These are phyloP conservation scores for Sideroxylon spinosum DNA, from an alignment of 179 eudicot species.

Conservation along the genomic window DNA sequence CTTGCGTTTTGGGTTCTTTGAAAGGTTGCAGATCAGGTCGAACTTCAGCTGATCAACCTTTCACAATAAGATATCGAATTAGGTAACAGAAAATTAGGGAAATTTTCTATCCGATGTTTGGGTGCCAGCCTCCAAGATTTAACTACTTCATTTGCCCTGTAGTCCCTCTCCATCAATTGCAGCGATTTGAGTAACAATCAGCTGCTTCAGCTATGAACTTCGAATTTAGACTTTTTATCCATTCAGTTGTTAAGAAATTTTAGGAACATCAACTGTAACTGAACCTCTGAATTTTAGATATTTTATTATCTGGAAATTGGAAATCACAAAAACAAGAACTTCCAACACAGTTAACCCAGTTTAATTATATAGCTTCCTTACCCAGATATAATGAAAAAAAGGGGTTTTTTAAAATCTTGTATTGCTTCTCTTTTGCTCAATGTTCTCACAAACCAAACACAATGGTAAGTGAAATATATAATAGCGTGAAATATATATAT, in stretches of 20 bases:
- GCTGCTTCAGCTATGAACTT: background rate
- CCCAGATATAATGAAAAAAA: background rate
- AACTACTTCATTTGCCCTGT: background rate
- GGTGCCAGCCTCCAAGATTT: background rate
- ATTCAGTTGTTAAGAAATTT: background rate
- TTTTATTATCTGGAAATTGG: background rate
- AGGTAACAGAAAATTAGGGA: background rate
- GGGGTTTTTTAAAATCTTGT: background rate
- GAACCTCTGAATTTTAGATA: background rate
- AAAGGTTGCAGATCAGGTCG: background rate
- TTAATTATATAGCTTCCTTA: background rate
- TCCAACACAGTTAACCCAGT: background rate
- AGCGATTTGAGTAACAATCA: background rate
- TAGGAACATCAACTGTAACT: background rate
- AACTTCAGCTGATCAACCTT: background rate
- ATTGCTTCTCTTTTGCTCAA: background rate
- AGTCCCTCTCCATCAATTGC: background rate
- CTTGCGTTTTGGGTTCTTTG: background rate
- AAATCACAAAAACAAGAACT: constrained; percentile 1
- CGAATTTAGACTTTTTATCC: background rate
- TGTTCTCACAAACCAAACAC: background rate
- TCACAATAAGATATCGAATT: background rate
- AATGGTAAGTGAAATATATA: background rate
- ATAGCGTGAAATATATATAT: too few relatives aligned
- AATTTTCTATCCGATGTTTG: background rate